Conservation (phyloP, 768 basidiomycete species). For the Pulveroboletus sp. region DNA sequence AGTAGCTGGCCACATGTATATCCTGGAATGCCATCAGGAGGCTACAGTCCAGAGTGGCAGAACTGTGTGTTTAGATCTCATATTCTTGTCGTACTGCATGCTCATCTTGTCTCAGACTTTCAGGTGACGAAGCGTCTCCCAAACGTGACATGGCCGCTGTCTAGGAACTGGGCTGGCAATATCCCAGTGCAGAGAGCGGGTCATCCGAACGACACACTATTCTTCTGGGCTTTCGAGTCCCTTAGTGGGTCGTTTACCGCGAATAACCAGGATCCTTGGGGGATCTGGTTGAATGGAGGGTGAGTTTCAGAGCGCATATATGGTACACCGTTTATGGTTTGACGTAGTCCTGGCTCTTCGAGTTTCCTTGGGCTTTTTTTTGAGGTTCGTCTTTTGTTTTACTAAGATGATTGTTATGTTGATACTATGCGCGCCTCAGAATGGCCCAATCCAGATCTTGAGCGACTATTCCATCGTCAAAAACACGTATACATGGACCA, state of each 20-base stretch:
- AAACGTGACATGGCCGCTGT: conserved; percentile 49
- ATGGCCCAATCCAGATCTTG: conserved; percentile 61
- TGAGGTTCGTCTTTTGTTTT: conserved; percentile 41
- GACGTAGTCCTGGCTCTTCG: conserved; percentile 58
- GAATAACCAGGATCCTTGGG: conserved; percentile 54
- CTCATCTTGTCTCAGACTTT: conserved; percentile 42
- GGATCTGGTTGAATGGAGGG: conserved; percentile 74
- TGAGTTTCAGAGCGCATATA: conserved; percentile 23
- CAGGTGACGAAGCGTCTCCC: conserved; percentile 53
- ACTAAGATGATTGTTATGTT: background rate
- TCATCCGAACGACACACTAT: conserved; percentile 63
- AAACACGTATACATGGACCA: conserved; percentile 58
- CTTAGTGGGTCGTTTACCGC: conserved; percentile 52
- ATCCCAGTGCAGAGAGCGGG: conserved; percentile 54
- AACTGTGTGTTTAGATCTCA: conserved; percentile 39
- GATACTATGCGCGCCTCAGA: conserved; percentile 37
- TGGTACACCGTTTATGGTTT: background rate
- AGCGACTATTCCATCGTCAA: conserved; percentile 44
- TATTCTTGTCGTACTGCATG: background rate
- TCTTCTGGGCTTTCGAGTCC: conserved; percentile 64
- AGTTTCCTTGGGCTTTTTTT: conserved; percentile 61
- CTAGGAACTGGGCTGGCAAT: conserved; percentile 59
- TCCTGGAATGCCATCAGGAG: conserved; percentile 40
- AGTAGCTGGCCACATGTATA: conserved; percentile 37
- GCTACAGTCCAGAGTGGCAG: conserved; percentile 58